Conservation (phyloP, 2,329 filamentous ascomycete genomes). For the Fusarium sp. region DNA sequence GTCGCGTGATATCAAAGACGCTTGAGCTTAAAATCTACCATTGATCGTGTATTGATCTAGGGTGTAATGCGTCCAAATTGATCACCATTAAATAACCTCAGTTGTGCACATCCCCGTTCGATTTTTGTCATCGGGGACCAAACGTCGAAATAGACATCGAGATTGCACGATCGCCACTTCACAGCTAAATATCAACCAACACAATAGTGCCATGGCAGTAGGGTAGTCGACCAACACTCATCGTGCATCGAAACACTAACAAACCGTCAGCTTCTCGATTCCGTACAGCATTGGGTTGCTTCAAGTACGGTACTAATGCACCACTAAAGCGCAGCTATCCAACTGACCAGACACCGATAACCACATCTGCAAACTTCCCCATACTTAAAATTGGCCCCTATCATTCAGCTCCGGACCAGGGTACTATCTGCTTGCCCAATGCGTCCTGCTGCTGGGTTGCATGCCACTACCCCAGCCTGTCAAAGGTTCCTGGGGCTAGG, state of each 20-base stretch:
- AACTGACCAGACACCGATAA: background rate
- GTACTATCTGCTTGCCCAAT: slow-evolving; percentile 2
- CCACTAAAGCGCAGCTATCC: background rate
- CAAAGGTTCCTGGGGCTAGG: slow-evolving; percentile 31
- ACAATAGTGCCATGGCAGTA: no score
- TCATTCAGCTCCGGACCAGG: slow-evolving; percentile 16
- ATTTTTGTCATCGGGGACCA: no score
- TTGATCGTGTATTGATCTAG: no score
- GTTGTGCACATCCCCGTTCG: no score
- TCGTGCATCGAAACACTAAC: background rate
- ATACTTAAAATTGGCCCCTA: slow-evolving; percentile 7
- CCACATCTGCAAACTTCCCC: background rate
- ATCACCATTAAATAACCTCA: no score
- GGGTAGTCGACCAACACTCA: background rate
- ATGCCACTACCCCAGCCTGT: slow-evolving; percentile 30
- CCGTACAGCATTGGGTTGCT: background rate
- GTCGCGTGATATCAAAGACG: background rate
- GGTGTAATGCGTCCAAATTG: no score
- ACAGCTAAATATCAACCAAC: background rate
- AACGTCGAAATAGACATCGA: no score
- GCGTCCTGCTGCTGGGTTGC: background rate
- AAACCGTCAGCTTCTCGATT: background rate
- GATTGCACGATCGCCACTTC: slow-evolving; percentile 5
- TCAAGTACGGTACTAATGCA: slow-evolving; percentile 1
- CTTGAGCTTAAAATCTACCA: background rate